Percentiles rank a stretch among this genome's conserved stretches.
phyloP scores from a whole-genome alignment of 2,329 filamentous ascomycete genomes.

The Calonectria hongkongensis region DNA sequence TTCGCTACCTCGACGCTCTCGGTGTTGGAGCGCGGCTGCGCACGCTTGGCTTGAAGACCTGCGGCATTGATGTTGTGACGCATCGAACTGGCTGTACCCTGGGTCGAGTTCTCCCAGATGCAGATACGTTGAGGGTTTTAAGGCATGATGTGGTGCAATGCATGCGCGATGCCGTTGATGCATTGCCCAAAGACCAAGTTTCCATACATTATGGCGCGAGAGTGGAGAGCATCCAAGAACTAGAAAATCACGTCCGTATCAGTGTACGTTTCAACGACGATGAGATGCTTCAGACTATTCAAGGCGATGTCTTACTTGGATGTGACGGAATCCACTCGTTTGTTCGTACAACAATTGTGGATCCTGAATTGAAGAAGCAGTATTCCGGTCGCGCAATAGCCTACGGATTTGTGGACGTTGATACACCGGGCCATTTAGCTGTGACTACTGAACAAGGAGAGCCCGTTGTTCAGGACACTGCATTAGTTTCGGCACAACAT shows the following conservation, averaged over 20 bases:
- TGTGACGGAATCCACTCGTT: slow-evolving; percentile 64
- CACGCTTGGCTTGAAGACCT: slow-evolving; percentile 41
- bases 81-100: slow-evolving; percentile 53
- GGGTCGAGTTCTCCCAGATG: slow-evolving; percentile 50
- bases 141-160: slow-evolving; percentile 53
- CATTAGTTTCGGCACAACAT: slow-evolving; percentile 46
- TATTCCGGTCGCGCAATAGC: slow-evolving; percentile 58
- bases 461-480: slow-evolving; percentile 49
- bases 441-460: slow-evolving; percentile 39
- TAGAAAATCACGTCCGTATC: slow-evolving; percentile 25
- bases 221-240: slow-evolving; percentile 44
- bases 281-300: slow-evolving; percentile 26
- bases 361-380: slow-evolving; percentile 50
- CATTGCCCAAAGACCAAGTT: slow-evolving; percentile 37
- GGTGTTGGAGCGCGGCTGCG: slow-evolving; percentile 57
- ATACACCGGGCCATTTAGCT: neutral
- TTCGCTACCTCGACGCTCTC: slow-evolving; percentile 65
- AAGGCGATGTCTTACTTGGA: slow-evolving; percentile 57
- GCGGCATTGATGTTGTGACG: slow-evolving; percentile 55
- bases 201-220: slow-evolving; percentile 45
- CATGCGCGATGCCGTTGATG: slow-evolving; percentile 45
- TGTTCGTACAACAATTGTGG: slow-evolving; percentile 57
- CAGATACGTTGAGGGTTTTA: slow-evolving; percentile 54
- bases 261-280: slow-evolving; percentile 7
- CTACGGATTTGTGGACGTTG: slow-evolving; percentile 48